Base-by-base conservation (phyloP, 2,329 filamentous ascomycete genomes). In the Penicillium sp. region DNA sequence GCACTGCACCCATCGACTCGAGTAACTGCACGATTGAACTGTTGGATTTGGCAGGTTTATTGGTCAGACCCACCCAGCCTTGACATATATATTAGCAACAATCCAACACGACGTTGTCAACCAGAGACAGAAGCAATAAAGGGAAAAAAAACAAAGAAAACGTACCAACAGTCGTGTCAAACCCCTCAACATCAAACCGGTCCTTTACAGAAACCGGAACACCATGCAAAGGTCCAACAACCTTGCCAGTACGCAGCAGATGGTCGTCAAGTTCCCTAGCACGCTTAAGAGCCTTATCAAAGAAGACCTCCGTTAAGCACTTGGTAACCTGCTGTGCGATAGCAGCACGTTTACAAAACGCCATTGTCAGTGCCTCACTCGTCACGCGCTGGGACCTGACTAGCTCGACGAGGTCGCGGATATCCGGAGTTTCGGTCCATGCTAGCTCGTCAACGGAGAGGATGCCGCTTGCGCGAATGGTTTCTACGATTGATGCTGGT, bases 211-310 rank as follows among this genome's bases (percentile, higher is more conserved):
- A 84, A 46, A 81, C 72, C 4, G 74, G 72, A 15, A 79, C 61
- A 70, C 86, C 89, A 70, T 91, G 88, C 1, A 91, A 78, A 2
- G 88, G 87, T 0, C 89, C 89, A 38, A 81, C 73, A 0, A 79
- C 71, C 60, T 76, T 73, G 10, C 81, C 79, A 1, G 80, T 81
- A 33, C 65, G 65, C n/a, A 73, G 71, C 1, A 84, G 62, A 58
- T 84, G 72, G n/a, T 75, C 74, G 64, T 88, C 86, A 1, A 82
- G 73, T 3, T 72, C 65, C 37, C 69, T 70, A 0, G 85, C 85
- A 2, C 75, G 78, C 2, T 69, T 58, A 2, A 87, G 66, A 5
- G 83, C 85, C 21, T 78, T 76, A 19, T 81, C 76, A 62, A 86
- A 86, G 58, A 83, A 82, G 0, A 81, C 58, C 25, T 62, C 62